Percentiles rank a stretch among this genome's conserved stretches.
phyloP scores from a whole-genome alignment of 2,329 filamentous ascomycete species.

The Periconia sp. region DNA sequence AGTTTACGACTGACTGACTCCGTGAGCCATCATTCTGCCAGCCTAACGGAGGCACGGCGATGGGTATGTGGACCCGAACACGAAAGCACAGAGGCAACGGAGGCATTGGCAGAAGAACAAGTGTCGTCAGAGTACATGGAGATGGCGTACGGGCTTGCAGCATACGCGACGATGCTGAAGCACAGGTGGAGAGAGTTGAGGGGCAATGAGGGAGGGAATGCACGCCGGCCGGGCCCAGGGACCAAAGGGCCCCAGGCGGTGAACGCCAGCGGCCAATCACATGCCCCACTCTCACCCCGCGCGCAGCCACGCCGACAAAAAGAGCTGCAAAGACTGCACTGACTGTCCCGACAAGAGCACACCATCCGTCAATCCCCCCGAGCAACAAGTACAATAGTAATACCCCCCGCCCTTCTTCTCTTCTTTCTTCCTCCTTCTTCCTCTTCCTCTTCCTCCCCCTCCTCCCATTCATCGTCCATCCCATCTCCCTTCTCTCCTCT shows the following conservation, averaged over 20 bases:
- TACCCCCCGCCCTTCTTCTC: constrained; percentile 4
- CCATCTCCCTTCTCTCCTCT: constrained; percentile 2
- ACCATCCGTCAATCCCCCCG: constrained; percentile 29
- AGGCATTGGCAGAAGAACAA: background rate
- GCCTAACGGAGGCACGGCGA: background rate
- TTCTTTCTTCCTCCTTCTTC: constrained; percentile 12
- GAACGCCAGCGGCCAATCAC: constrained; percentile 9
- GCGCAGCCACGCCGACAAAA: constrained; percentile 26
- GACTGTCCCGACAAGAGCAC: too few relatives aligned
- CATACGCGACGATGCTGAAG: background rate
- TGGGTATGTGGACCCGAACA: background rate
- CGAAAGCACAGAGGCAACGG: background rate
- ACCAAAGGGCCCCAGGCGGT: background rate
- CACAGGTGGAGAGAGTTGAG: background rate
- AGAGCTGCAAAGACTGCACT: background rate
- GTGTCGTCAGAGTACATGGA: too few relatives aligned
- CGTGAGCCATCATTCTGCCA: background rate
- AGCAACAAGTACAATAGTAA: constrained; percentile 9
- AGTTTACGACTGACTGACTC: background rate
- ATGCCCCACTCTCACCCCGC: constrained; percentile 20
- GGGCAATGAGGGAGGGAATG: too few relatives aligned
- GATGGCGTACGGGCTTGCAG: background rate
- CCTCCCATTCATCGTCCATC: constrained; percentile 12
- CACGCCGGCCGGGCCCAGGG: background rate
- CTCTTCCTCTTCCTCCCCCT: constrained; percentile 12